These are phyloP conservation scores for Chernovozyma sophiae-reginae DNA, from an alignment of 1,139 yeast genomes.

Conservation along the genomic window DNA sequence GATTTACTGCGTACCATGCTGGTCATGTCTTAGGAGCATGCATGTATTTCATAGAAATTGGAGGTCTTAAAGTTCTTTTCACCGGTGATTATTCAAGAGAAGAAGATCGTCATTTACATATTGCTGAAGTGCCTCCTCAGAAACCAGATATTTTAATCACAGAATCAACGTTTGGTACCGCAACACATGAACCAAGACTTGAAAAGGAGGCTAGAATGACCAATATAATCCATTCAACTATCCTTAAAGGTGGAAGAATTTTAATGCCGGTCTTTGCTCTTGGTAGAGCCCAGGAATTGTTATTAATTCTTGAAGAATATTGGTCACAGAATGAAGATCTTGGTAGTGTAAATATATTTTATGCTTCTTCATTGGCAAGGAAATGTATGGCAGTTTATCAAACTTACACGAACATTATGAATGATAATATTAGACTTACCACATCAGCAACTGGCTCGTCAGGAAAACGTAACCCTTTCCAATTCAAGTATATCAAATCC, in stretches of 20 bases:
- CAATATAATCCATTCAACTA: slow-evolving; percentile 75
- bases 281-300: slow-evolving; percentile 93
- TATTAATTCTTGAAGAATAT: slow-evolving; percentile 87
- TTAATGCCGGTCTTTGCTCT: slow-evolving; percentile 92
- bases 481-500: slow-evolving; percentile 79
- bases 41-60: slow-evolving; percentile 92
- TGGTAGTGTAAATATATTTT: slow-evolving; percentile 77
- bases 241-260: slow-evolving; percentile 87
- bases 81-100: slow-evolving; percentile 98
- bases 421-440: slow-evolving; percentile 76
- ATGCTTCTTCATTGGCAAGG: slow-evolving; percentile 89
- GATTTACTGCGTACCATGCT: slow-evolving; percentile 97
- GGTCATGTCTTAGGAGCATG: slow-evolving; percentile 99
- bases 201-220: slow-evolving; percentile 84
- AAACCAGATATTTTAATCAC: slow-evolving; percentile 88
- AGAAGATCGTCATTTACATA: slow-evolving; percentile 89
- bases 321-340: slow-evolving; percentile 85
- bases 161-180: slow-evolving; percentile 97
- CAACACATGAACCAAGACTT: slow-evolving; percentile 86
- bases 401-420: slow-evolving; percentile 96
- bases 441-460: slow-evolving; percentile 66
- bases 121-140: slow-evolving; percentile 90
- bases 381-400: slow-evolving; percentile 98
- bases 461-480: slow-evolving; percentile 68
- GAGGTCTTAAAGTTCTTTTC: slow-evolving; percentile 82